Evolutionary conservation across 1,284 basidiomycete genomes (phyloP).

Genomic region (Trichosporon asahii): DNA sequence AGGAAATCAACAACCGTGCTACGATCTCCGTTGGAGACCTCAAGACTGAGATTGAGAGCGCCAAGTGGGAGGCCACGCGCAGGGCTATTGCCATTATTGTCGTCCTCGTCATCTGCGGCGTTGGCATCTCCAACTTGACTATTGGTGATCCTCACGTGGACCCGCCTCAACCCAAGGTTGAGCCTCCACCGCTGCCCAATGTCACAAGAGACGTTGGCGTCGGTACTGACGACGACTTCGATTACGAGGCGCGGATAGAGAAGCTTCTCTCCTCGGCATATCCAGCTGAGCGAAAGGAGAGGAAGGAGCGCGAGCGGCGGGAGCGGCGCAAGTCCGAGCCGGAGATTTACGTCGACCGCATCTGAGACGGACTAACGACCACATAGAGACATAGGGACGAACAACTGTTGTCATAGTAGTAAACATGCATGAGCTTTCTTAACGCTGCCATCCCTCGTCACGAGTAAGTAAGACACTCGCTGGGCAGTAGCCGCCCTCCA

Average conservation of each 20-base stretch:
- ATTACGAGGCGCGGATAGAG: constrained; percentile 32
- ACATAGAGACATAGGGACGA: neutral
- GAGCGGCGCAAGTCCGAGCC: constrained; percentile 11
- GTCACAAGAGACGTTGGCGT: constrained; percentile 40
- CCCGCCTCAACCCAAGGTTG: constrained; percentile 11
- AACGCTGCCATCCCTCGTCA: too few relatives aligned
- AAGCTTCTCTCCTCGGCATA: constrained; percentile 17
- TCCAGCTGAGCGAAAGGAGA: constrained; percentile 14
- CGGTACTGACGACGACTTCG: constrained; percentile 41
- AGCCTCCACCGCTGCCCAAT: constrained; percentile 14
- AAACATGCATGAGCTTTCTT: constrained; percentile 10
- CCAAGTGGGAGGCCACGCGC: constrained; percentile 87
- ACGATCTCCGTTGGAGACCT: constrained; percentile 83
- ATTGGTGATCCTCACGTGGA: constrained; percentile 14
- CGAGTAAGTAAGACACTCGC: too few relatives aligned
- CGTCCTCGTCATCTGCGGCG: constrained; percentile 20
- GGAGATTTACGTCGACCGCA: constrained; percentile 17
- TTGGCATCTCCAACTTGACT: constrained; percentile 22
- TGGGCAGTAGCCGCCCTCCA: too few relatives aligned
- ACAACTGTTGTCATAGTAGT: constrained; percentile 5
- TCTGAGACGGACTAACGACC: constrained; percentile 6
- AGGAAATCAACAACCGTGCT: constrained; percentile 83
- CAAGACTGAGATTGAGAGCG: constrained; percentile 78
- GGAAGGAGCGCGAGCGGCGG: constrained; percentile 14
- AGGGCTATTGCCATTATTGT: constrained; percentile 62